Evolutionary conservation across 345 rosid species (phyloP), one percentile per base, ranked within the genome.

Genomic region (Citrus cavaleriei): DNA sequence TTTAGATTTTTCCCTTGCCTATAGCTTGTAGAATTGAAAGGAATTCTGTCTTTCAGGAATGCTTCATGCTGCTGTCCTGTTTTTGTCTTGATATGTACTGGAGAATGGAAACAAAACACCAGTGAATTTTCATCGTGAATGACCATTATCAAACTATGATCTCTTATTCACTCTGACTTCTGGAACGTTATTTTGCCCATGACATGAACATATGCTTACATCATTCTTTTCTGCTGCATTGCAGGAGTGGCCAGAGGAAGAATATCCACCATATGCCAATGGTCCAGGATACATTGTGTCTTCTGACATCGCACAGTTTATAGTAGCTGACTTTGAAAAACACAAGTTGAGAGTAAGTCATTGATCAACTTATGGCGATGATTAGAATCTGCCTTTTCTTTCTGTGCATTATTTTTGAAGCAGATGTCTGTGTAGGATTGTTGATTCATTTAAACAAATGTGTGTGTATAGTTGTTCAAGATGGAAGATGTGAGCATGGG

Each of bases 401-500:
- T 73, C 40, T 77, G 46, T 30, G 54, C 13, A 13, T 4, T 27
- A 46, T 24, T 69, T 69, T 27, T 27, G 22, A 70, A 46, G 62
- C 22, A 19, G n/a, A 1, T 30, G 61, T 21, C 9, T 24, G 32
- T 51, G 32, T 46, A 28, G 19, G 32, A 5, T 28, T 71, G 2
- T 14, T 27, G 34, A 51, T 19, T 54, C 70, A 22, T 30, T 72
- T 75, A 60, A 61, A 73, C 58, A 18, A 71, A 9, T 54, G 10
- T 73, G 24, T 13, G 22, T 70, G 22, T 81, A 79, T 91, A 96
- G 99, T 54, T 96, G 84, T 96, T 96, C 84, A 96, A 96, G 91
- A 96, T 96, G 99, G 99, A 96, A 80, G 99, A 96, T 54, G 98
- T 96, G 80, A 96, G 99, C 60, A 89, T 96, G 87, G 99, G 99